Evolutionary conservation across 306 rosid species (phyloP).

Genomic region (Aeschynomene evenia): DNA sequence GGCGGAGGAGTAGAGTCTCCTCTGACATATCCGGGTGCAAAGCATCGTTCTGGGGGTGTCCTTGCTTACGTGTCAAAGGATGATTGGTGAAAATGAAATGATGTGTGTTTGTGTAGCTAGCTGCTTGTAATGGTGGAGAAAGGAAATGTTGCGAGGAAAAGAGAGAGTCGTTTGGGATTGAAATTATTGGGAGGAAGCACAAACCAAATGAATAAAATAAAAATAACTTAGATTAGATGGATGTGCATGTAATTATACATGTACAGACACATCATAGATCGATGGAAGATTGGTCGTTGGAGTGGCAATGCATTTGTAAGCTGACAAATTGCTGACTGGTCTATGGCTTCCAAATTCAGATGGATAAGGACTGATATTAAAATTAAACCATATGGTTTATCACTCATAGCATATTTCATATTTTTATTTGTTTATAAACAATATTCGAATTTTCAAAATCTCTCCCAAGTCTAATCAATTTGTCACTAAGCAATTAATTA

Average conservation of each 20-base stretch:
- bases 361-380: constrained; percentile 27
- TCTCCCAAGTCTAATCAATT: background rate
- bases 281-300: background rate
- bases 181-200: background rate
- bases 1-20: constrained; percentile 32
- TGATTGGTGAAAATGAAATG: background rate
- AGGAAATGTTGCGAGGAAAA: background rate
- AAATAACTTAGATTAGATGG: too few species aligned
- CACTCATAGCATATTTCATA: background rate
- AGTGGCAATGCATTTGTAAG: background rate
- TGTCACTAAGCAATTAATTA: too few species aligned
- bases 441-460: too few species aligned
- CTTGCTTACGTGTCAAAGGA: background rate
- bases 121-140: background rate
- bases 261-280: too few species aligned
- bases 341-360: background rate
- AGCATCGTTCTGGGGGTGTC: constrained; percentile 19
- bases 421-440: background rate
- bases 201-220: background rate
- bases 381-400: background rate
- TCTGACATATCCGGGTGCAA: constrained; percentile 38
- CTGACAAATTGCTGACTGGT: background rate
- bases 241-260: background rate
- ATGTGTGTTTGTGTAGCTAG: background rate
- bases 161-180: background rate